Evolutionary conservation across 345 rosid species (phyloP).

Genomic region (Euphorbia pulcherrima): DNA sequence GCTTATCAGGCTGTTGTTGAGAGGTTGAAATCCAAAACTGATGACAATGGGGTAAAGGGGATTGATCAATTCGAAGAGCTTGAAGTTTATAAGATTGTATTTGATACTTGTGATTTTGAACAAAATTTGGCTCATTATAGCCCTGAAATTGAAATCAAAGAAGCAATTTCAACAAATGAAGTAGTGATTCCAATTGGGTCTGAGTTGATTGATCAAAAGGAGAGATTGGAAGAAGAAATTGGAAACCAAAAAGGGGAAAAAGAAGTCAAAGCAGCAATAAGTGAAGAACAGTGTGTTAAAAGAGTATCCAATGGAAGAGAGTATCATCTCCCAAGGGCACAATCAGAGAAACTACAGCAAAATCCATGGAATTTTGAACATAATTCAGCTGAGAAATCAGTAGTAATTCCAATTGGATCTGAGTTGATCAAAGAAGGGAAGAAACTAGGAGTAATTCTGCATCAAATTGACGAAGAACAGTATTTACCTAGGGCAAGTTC

Average conservation of each 20-base stretch:
- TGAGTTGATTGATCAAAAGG: slow-evolving; percentile 30
- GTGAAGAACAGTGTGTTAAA: slow-evolving; percentile 25
- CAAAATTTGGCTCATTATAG: slow-evolving; percentile 17
- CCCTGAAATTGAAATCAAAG: slow-evolving; percentile 20
- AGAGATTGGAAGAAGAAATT: slow-evolving; percentile 19
- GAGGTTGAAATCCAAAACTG: slow-evolving; percentile 37
- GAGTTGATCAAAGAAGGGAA: too few relatives aligned
- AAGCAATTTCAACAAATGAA: slow-evolving; percentile 3
- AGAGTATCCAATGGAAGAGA: slow-evolving; percentile 49
- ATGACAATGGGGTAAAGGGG: slow-evolving; percentile 26
- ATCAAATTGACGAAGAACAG: too few relatives aligned
- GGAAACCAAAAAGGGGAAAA: slow-evolving; percentile 32
- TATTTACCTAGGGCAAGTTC: slow-evolving; percentile 25
- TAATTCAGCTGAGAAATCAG: too few relatives aligned
- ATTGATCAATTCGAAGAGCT: slow-evolving; percentile 37
- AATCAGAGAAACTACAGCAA: slow-evolving; percentile 24
- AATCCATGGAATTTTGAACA: slow-evolving; percentile 31
- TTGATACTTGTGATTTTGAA: slow-evolving; percentile 35
- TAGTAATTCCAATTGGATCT: too few relatives aligned
- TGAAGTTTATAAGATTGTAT: slow-evolving; percentile 64
- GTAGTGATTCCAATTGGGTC: slow-evolving; percentile 3
- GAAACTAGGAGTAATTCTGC: too few relatives aligned
- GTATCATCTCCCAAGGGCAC: slow-evolving; percentile 21
- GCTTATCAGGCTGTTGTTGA: slow-evolving; percentile 39
- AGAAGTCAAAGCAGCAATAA: slow-evolving; percentile 45